Evolutionary conservation across 2,329 filamentous ascomycete species (phyloP).

Genomic region (Epichloe aotearoae): DNA sequence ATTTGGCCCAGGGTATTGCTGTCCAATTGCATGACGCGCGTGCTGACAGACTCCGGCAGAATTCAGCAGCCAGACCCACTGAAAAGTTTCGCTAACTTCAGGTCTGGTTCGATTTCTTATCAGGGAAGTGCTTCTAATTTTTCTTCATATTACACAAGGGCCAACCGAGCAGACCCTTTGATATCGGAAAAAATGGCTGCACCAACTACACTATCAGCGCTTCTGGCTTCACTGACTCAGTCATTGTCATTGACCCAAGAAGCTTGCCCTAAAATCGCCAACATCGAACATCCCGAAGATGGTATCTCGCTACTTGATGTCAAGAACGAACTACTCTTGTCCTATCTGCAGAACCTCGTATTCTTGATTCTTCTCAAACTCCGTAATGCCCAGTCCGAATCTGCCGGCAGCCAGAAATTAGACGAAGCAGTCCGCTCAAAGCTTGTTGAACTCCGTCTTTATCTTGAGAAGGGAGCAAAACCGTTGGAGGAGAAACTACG

Average conservation of each 20-base stretch:
- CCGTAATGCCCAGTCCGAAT: conserved; percentile 34
- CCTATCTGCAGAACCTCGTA: conserved; percentile 88
- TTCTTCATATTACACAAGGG: neutral
- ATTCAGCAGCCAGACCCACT: conserved; percentile 7
- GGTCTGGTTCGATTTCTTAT: neutral
- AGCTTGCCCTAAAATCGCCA: conserved; percentile 47
- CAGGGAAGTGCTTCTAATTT: neutral
- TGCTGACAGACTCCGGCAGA: neutral
- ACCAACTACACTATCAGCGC: conserved; percentile 32
- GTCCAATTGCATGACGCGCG: neutral
- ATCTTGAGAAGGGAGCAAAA: conserved; percentile 82
- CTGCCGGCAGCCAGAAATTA: conserved; percentile 28
- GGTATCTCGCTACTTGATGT: conserved; percentile 90
- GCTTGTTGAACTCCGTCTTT: conserved; percentile 81
- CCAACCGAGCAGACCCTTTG: conserved; percentile 11
- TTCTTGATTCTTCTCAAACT: conserved; percentile 77
- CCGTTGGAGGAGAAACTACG: conserved; percentile 82
- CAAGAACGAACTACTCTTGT: conserved; percentile 94
- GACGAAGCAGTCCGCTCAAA: conserved; percentile 63
- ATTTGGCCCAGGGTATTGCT: neutral
- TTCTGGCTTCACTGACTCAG: conserved; percentile 41
- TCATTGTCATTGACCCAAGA: conserved; percentile 52
- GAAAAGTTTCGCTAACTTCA: conserved; percentile 9
- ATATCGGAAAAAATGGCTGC: conserved; percentile 29
- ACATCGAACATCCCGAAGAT: conserved; percentile 60